Base-by-base conservation (phyloP, 2,329 filamentous ascomycete species). In the Dactylellina parvicollis region DNA sequence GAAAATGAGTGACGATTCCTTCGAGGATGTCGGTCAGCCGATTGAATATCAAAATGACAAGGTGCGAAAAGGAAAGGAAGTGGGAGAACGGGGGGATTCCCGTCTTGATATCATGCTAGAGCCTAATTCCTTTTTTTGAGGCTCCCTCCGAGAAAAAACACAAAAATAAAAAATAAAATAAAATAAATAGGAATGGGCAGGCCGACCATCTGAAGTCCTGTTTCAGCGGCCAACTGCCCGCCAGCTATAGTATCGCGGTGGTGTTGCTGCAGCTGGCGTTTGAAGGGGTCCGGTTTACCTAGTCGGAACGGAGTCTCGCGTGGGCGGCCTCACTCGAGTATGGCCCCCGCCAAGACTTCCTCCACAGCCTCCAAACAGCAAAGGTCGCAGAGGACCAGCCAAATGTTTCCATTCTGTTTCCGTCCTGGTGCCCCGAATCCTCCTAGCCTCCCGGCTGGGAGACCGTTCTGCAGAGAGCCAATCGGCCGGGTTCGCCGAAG, bases 251-350 rank as follows among this genome's bases (percentile, higher is more conserved):
- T 16, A 16, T 50, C 16, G 40, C 24, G 28, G 52, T 59, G 47
- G 65, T 47, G 56, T 65, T 66, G 69, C 44, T 54, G 60, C 61
- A 47, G 44, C 18, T 26, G 24, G 49, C 18, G 62, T 74, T 66
- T 67, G 60, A 74, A 74, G 69, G 62, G 60, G 60, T 44, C 54
- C 44, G 54, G 56, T 30, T 20, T 24, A 62, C 66, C 49, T 56
- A 38, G 55, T 54, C 47, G 64, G 64, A 60, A 50, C 65, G 56
- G 49, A 67, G 30, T 26, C 38, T 59, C 49, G 44, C 30, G 40
- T 38, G 14, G 26, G 44, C 44, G 26, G 26, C 14, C 42, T 47
- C 16, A 34, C 26, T 60, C 24, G 34, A 40, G 57, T 12, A 36
- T 14, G 26, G 59, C 46, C 59, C 59, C 59, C 59, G 66, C 66